Evolutionary conservation across 768 basidiomycete genomes (phyloP).

Genomic region (Lactarius hengduanensis): DNA sequence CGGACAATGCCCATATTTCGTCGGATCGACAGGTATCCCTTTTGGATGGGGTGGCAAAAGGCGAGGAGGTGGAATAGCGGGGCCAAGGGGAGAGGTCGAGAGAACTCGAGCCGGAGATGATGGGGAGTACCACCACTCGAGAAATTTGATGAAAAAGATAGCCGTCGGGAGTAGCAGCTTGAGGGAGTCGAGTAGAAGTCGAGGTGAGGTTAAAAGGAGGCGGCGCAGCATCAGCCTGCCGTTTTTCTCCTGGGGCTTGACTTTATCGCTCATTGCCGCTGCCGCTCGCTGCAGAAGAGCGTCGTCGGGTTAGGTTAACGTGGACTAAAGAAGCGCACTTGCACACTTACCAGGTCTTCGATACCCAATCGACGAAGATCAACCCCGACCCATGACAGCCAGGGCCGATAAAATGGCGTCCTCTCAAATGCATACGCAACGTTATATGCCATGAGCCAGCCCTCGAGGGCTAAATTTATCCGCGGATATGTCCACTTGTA

Average conservation of each 20-base stretch:
- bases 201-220: conserved; percentile 54
- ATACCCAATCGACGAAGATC: conserved; percentile 76
- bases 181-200: conserved; percentile 70
- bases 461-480: conserved; percentile 71
- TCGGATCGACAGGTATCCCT: conserved; percentile 60
- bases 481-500: conserved; percentile 84
- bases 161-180: conserved; percentile 78
- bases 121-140: conserved; percentile 99
- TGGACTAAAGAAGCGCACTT: conserved; percentile 7
- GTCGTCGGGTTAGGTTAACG: conserved; percentile 17
- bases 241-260: conserved; percentile 30
- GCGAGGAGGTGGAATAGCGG: conserved; percentile 72
- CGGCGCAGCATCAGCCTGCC: conserved; percentile 46
- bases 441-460: conserved; percentile 83
- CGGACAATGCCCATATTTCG: conserved; percentile 79
- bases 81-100: conserved; percentile 58
- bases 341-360: conserved; percentile 68
- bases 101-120: conserved; percentile 80
- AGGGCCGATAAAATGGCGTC: conserved; percentile 86
- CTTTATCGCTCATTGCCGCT: conserved; percentile 28
- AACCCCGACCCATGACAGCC: conserved; percentile 83
- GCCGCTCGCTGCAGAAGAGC: conserved; percentile 32
- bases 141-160: conserved; percentile 94
- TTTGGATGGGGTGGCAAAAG: conserved; percentile 73
- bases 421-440: conserved; percentile 87